Evolutionary conservation across 2,329 filamentous ascomycete genomes (phyloP), one percentile per base, ranked within the genome.

Genomic region (Xylaria sp.): DNA sequence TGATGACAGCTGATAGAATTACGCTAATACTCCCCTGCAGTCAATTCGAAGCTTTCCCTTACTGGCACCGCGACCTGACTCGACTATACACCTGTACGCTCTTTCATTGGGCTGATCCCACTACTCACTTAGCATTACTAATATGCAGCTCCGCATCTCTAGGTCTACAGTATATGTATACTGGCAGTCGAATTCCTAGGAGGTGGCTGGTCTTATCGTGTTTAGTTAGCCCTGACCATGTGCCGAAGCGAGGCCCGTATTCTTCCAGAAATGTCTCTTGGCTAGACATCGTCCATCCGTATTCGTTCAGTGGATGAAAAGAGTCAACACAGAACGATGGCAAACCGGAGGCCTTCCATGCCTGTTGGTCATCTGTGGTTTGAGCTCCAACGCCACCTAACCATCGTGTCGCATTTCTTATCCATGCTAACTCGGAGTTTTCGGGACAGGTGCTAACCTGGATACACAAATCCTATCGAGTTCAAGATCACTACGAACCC

Each of bases 171-270:
- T n/a, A n/a, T n/a, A n/a, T n/a, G n/a, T n/a, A n/a, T n/a, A n/a
- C n/a, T n/a, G n/a, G n/a, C n/a, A 38, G 53, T 50, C 51, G 20
- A 27, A 54, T 33, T 56, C 25, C 25, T 6, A 17, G 39, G 25
- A 49, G 61, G 66, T 59, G 63, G 66, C 55, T 68, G 53, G 66
- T 20, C 58, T 65, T 63, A 39, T 68, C 66, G 66, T 68, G 62
- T 67, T 61, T 53, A 25, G 51, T 65, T 58, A 36, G 53, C 22
- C 63, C 53, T 13, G 63, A 42, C 57, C 53, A 47, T 56, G 38
- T 51, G 11, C 44, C 44, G 31, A 62, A 55, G 57, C 57, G 58
- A 68, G 39, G 31, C 60, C 62, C 66, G 66, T 68, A 68, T 68
- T 66, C 62, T 59, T 63, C 66, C 54, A 42, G 58, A 68, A 55